Conservation (phyloP, 768 basidiomycete genomes). For the Fomitopsis serialis region DNA sequence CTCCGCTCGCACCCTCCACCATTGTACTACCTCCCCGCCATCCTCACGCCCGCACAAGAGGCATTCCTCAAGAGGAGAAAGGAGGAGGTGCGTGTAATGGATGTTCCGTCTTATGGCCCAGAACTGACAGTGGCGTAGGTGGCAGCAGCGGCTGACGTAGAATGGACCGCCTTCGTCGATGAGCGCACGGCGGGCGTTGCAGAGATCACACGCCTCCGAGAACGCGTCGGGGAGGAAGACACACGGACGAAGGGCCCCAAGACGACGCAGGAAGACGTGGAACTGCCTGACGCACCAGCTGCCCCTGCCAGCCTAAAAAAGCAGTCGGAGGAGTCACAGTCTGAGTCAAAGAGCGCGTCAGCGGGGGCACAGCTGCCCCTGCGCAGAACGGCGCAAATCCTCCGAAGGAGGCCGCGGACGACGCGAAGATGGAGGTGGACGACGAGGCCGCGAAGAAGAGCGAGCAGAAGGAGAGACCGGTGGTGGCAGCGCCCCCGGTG, state of each 20-base stretch:
- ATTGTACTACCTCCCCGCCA: conserved; percentile 69
- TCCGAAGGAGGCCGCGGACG: background rate
- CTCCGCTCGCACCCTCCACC: conserved; percentile 71
- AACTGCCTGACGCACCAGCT: conserved; percentile 17
- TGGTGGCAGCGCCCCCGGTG: conserved; percentile 44
- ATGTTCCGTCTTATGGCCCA: background rate
- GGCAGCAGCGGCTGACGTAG: conserved; percentile 54
- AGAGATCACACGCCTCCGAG: conserved; percentile 58
- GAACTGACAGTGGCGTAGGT: conserved; percentile 35
- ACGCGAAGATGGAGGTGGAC: conserved; percentile 28
- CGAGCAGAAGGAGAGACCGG: conserved; percentile 31
- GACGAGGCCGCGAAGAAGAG: conserved; percentile 22
- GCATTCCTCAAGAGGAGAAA: conserved; percentile 58
- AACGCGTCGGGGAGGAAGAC: conserved; percentile 64
- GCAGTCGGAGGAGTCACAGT: conserved; percentile 6
- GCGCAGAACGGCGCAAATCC: background rate
- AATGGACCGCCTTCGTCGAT: conserved; percentile 59
- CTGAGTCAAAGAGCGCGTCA: too few relatives aligned
- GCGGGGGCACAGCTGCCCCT: background rate
- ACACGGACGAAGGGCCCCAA: conserved; percentile 36
- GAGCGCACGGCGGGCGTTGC: conserved; percentile 55
- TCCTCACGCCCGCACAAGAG: conserved; percentile 66
- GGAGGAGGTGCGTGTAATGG: conserved; percentile 43
- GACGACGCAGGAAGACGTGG: conserved; percentile 27
- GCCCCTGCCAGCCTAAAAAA: conserved; percentile 2